Base-by-base conservation (phyloP, 2,329 filamentous ascomycete species). In the Botrytis fragariae region DNA sequence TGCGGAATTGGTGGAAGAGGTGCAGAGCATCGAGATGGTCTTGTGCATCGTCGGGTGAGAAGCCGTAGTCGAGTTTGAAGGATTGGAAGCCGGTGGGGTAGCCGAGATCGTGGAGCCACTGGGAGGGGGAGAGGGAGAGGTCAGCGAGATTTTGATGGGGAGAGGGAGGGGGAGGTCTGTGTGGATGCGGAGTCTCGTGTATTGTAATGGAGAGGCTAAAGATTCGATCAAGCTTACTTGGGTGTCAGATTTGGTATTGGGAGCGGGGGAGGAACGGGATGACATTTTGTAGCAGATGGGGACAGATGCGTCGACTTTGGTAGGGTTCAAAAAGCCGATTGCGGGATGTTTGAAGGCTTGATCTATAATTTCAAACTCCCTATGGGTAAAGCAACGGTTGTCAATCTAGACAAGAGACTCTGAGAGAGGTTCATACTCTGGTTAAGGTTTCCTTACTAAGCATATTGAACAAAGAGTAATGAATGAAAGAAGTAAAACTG, bases 31-130 rank as follows among this genome's bases (percentile, higher is more conserved):
- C 63, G 32, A 14, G 62, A n/a, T 25, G 44, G 4, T 68, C 64
- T 42, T 68, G 44, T 20, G 48, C 45, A 8, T 67, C 63, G 32
- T 29, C 32, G 22, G n/a, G 16, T 8, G 44, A 37, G 25, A 67
- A 67, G 14, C 63, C 63, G 63, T 51, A 67, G 20, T 67, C 63
- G 22, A n/a, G 20, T 48, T 51, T 67, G 32, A 51, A 67, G 22
- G 48, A 45, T 4, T 18, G 44, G 63, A 67, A 25, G 1, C 45
- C 63, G 32, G 48, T 39, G 22, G 9, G 44, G 22, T 67, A 67
- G 14, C 63, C 63, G 1, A 37, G n/a, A 7, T 67, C 45, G 10
- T 29, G 45, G 25, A 67, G 45, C 44, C 44, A 67, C 48, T 54
- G 48, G 16, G 1, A 20, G 42, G 18, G 25, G 5, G 25, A 12